Conservation (phyloP, 441 rosid species). For the Gossypium laxum region DNA sequence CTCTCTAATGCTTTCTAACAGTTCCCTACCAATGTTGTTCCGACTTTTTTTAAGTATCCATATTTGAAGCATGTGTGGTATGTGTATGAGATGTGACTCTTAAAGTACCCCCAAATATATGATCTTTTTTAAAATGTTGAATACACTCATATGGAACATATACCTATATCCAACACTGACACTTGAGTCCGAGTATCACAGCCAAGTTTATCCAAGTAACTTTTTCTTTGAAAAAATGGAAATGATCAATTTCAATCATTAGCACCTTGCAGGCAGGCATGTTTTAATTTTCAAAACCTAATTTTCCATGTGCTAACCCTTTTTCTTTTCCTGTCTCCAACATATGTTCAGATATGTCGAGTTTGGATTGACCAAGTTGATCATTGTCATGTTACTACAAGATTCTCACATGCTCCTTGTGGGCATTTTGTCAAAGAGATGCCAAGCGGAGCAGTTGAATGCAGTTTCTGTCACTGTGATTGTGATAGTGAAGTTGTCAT, state of each 20-base stretch:
- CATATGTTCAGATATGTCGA: slow-evolving; percentile 38
- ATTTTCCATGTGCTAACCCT: neutral
- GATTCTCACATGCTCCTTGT: slow-evolving; percentile 48
- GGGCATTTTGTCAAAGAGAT: slow-evolving; percentile 53
- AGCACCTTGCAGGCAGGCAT: neutral
- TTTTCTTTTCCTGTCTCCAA: neutral
- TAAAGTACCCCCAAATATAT: neutral
- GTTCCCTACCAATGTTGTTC: neutral
- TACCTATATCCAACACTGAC: neutral
- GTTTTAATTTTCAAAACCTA: neutral
- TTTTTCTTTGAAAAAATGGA: neutral
- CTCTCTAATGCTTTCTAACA: neutral
- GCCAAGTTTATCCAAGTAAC: neutral
- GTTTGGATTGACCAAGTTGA: slow-evolving; percentile 65
- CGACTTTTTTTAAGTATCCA: neutral
- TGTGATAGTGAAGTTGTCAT: slow-evolving; percentile 27
- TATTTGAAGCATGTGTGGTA: neutral
- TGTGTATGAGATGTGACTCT: neutral
- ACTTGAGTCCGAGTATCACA: neutral
- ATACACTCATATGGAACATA: neutral
- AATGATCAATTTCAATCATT: neutral
- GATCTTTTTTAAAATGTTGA: neutral
- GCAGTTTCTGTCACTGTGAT: slow-evolving; percentile 40
- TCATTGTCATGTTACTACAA: slow-evolving; percentile 49
- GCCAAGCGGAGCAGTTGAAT: slow-evolving; percentile 27